These are phyloP conservation scores for Phascolomyces articulosus DNA, from an alignment of 371 early-diverging fungal genomes.

Conservation along the genomic window DNA sequence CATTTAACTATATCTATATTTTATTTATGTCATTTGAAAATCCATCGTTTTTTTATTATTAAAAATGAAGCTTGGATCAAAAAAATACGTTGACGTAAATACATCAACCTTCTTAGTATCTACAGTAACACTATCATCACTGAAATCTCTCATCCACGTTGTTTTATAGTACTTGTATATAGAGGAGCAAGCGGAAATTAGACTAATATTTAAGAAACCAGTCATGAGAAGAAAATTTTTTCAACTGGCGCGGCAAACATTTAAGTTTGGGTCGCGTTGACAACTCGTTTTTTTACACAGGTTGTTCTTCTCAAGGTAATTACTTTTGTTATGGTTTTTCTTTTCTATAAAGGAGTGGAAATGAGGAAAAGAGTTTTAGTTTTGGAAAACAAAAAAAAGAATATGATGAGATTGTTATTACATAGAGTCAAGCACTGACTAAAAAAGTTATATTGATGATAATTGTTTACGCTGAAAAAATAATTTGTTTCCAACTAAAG, in stretches of 20 bases:
- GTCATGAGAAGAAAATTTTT: background rate
- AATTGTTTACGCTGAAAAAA: slow-evolving; percentile 3
- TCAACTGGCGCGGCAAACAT: background rate
- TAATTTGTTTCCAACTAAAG: background rate
- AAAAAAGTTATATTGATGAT: slow-evolving; percentile 1
- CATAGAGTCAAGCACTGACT: slow-evolving; percentile 13
- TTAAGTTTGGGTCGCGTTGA: slow-evolving; percentile 1
- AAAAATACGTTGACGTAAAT: no score
- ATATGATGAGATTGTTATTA: slow-evolving; percentile 11
- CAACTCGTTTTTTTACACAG: background rate
- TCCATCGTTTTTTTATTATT: no score
- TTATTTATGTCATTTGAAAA: no score
- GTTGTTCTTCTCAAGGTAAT: background rate
- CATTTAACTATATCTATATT: no score
- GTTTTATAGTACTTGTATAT: no score
- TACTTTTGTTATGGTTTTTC: background rate
- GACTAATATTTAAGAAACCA: no score
- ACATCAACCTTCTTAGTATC: no score
- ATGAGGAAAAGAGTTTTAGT: no score
- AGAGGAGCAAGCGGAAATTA: no score
- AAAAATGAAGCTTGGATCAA: no score
- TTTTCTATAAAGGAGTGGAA: background rate
- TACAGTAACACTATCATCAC: no score
- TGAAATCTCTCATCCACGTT: no score
- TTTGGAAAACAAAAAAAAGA: background rate